Conservation (phyloP, 345 rosid genomes). For the Gossypium bickii region DNA sequence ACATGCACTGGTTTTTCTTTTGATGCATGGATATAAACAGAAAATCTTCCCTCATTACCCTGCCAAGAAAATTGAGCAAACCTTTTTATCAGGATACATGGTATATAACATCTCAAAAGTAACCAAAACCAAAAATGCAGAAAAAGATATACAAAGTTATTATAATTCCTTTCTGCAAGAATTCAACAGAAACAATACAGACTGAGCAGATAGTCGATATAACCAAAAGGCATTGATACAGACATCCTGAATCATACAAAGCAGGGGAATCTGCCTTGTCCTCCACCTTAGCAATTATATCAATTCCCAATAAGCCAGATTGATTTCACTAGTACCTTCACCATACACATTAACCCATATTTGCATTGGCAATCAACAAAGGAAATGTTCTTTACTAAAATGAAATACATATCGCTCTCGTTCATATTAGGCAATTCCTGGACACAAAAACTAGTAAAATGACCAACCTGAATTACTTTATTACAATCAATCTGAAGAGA, state of each 20-base stretch:
- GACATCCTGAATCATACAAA: not conserved
- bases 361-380: not conserved
- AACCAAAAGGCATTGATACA: not conserved
- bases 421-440: not conserved
- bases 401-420: not conserved
- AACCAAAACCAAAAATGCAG: not conserved
- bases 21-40: slow-evolving; percentile 70
- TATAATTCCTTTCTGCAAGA: not conserved
- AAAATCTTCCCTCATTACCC: slow-evolving; percentile 68
- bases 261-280: not conserved
- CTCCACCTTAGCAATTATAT: not conserved
- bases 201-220: not conserved
- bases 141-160: not conserved
- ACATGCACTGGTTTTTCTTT: slow-evolving; percentile 44
- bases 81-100: not conserved
- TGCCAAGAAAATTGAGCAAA: slow-evolving; percentile 18
- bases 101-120: not conserved
- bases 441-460: not conserved
- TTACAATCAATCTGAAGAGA: not conserved
- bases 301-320: not conserved
- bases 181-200: not conserved
- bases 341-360: not conserved
- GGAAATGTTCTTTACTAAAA: not conserved
- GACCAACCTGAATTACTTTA: not conserved
- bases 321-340: not conserved